Conservation (phyloP, 139 green algal genomes). For the Coelastrella sp. region DNA sequence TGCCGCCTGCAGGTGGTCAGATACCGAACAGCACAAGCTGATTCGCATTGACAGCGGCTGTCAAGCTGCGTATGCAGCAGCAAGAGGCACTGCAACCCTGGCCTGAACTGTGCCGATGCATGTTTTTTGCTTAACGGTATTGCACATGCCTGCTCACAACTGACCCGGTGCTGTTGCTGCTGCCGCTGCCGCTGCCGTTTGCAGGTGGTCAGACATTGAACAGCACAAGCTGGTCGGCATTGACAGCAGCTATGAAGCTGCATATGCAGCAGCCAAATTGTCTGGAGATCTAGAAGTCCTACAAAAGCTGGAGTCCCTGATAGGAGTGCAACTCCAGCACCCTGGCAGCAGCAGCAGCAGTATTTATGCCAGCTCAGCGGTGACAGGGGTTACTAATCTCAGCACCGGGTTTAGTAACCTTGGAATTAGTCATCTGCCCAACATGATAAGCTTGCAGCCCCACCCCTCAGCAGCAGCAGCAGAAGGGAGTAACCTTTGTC, state of each 20-base stretch:
- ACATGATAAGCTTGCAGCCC: neutral
- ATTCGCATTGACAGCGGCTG: conserved; percentile 11
- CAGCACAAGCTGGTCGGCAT: conserved; percentile 37
- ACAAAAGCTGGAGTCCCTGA: neutral
- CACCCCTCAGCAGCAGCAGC: neutral
- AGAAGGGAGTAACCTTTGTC: neutral
- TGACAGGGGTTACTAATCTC: neutral
- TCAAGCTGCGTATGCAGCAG: neutral
- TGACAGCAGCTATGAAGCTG: conserved; percentile 3
- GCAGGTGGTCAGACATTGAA: conserved; percentile 28
- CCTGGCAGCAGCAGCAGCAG: conserved; percentile 3
- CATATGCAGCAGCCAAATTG: conserved; percentile 2
- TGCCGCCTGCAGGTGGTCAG: neutral
- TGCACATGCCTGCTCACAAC: too few species aligned
- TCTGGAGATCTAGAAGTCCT: neutral
- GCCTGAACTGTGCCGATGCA: too few species aligned
- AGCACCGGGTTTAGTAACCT: neutral
- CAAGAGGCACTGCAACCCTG: neutral
- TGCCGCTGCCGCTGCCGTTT: neutral
- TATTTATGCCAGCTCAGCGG: neutral
- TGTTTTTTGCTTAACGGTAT: too few species aligned
- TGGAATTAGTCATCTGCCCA: neutral
- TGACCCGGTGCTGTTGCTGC: too few species aligned
- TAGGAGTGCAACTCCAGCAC: conserved; percentile 2
- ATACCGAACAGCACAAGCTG: conserved; percentile 39